Conservation (phyloP, 2,329 filamentous ascomycete species). For the Neopestalotiopsis rosae region DNA sequence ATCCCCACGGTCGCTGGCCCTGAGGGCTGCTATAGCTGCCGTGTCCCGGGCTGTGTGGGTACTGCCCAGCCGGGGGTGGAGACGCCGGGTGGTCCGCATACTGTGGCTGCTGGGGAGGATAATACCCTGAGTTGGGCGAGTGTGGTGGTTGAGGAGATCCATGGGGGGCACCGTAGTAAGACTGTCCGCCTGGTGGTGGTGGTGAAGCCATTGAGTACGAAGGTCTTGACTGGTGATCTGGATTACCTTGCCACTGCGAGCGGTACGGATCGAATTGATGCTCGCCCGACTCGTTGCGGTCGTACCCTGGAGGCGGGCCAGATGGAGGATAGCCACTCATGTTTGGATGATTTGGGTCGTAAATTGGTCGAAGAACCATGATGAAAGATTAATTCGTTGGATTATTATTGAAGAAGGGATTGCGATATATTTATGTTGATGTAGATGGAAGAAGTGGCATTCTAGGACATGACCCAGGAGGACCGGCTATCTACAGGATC, state of each 20-base stretch:
- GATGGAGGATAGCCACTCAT: constrained; percentile 7
- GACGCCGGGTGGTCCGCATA: constrained; percentile 1
- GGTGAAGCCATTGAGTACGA: not conserved
- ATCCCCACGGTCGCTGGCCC: not conserved
- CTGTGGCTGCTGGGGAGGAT: constrained; percentile 13
- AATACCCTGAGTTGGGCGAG: not conserved
- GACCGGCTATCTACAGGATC: not conserved
- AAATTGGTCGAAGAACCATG: constrained; percentile 9
- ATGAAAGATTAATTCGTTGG: not conserved
- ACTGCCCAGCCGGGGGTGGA: constrained; percentile 15
- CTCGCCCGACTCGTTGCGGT: constrained; percentile 1
- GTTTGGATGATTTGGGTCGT: not conserved
- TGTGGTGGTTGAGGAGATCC: constrained; percentile 4
- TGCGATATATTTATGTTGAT: not conserved
- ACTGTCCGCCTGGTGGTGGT: not conserved
- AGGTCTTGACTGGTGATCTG: not conserved
- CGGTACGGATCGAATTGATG: not conserved
- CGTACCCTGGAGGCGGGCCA: not conserved
- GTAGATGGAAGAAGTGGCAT: not conserved
- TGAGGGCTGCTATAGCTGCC: not conserved
- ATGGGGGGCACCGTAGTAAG: not conserved
- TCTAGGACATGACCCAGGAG: not conserved
- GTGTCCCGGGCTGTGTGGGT: constrained; percentile 5
- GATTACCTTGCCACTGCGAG: not conserved
- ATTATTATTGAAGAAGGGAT: not conserved